Evolutionary conservation across 306 rosid species (phyloP).

Genomic region (Vachellia collinsii): DNA sequence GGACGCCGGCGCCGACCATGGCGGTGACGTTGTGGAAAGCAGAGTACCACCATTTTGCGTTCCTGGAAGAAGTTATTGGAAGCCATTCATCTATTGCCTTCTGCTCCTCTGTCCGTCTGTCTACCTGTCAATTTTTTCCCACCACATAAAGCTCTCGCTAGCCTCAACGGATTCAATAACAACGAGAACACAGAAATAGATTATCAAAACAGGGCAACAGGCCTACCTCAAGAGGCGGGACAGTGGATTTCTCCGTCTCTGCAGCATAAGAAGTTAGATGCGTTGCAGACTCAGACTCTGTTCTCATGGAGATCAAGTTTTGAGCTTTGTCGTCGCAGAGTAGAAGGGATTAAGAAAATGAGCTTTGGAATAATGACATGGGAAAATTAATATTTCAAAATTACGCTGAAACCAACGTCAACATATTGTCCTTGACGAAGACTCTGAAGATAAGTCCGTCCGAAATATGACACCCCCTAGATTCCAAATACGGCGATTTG

Average conservation of each 20-base stretch:
- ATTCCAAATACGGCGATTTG: too few relatives aligned
- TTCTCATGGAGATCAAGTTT: neutral
- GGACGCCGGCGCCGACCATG: constrained; percentile 90
- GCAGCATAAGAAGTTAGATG: neutral
- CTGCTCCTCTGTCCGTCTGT: constrained; percentile 35
- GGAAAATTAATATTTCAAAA: neutral
- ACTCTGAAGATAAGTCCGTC: constrained; percentile 35
- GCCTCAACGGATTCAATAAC: neutral
- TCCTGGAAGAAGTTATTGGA: constrained; percentile 78
- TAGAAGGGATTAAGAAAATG: neutral
- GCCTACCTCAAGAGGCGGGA: constrained; percentile 14
- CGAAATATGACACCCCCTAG: neutral
- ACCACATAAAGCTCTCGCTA: neutral
- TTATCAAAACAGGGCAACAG: neutral
- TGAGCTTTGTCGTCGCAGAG: neutral
- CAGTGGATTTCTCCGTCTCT: neutral
- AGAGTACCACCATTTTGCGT: constrained; percentile 83
- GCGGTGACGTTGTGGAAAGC: constrained; percentile 85
- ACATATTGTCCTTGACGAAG: neutral
- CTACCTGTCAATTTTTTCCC: constrained; percentile 12
- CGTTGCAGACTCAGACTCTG: neutral
- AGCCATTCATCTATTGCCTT: constrained; percentile 77
- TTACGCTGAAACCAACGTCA: neutral
- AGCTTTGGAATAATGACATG: neutral
- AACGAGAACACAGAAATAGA: neutral